These are phyloP conservation scores for Pseudogymnoascus pannorum DNA, from an alignment of 2,329 filamentous ascomycete species.

Conservation along the genomic window DNA sequence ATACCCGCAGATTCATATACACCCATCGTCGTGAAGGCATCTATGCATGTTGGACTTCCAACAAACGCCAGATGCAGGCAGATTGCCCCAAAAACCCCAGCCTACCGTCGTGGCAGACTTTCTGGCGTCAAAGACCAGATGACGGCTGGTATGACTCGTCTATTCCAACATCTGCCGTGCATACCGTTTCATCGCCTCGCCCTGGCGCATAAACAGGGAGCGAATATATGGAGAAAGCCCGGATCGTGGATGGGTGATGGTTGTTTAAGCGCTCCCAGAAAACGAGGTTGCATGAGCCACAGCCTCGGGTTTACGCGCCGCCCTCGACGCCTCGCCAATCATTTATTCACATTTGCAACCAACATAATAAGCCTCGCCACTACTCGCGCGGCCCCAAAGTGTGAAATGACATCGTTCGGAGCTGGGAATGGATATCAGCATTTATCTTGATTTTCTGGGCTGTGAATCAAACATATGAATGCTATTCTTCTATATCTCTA, in stretches of 20 bases:
- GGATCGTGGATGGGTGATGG: background rate
- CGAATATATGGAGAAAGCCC: background rate
- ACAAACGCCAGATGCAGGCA: background rate
- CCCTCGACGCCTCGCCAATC: constrained; percentile 2
- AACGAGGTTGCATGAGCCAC: background rate
- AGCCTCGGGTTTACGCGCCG: background rate
- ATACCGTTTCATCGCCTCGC: background rate
- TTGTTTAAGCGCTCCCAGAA: background rate
- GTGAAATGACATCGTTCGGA: background rate
- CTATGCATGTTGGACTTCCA: constrained; percentile 1
- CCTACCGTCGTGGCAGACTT: background rate
- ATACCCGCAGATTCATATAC: background rate
- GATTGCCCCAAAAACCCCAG: background rate
- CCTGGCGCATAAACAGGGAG: background rate
- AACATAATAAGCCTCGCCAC: constrained; percentile 1
- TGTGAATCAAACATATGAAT: background rate
- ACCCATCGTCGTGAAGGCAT: background rate
- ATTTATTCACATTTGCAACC: background rate
- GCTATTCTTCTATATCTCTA: background rate
- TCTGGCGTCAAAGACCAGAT: background rate
- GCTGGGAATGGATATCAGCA: background rate
- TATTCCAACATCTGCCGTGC: background rate
- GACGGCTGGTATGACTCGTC: background rate
- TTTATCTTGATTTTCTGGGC: background rate
- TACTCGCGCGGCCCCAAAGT: background rate